Evolutionary conservation across 1,284 basidiomycete genomes (phyloP), one percentile per base, ranked within the genome.

Genomic region (Ganoderma lucidum): DNA sequence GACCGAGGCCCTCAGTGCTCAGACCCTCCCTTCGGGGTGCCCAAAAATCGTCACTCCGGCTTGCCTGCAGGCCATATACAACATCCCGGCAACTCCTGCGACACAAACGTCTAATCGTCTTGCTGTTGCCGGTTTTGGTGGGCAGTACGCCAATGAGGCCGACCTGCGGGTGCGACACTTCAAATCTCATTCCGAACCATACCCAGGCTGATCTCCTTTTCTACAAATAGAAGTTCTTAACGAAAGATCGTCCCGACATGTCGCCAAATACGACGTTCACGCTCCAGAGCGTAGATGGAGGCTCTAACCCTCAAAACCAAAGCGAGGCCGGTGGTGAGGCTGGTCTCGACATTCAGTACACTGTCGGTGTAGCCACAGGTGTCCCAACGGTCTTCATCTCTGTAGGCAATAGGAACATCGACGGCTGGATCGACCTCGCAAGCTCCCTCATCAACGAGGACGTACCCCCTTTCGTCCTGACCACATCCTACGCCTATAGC

Each of bases 311-410:
- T 8, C 82, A 51, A 23, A 6, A 64, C 41, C 61, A 69, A 0
- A 67, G 61, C 19, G 44, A 80, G 9, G 80, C 81, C 12, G 83
- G 82, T 30, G 73, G 79, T 17, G 87, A 89, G 70, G 88, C 88
- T 32, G 88, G 89, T 74, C 80, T 91, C 17, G 89, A 91, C 73
- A 86, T 90, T 51, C 88, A 92, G 80, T 90, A 90, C 71, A 86
- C 88, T 3, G 84, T 84, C 23, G 89, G 86, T 23, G 78, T 92
- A 14, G 76, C 77, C n/a, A 74, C 75, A 2, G 75, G 70, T 28
- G 76, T 78, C 15, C 76, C 75, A 5, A 73, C 71, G 2, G 63
- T 67, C 6, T 91, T 77, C 69, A 71, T 76, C 68, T 87, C 80
- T 87, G 87, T 82, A 83, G 87, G 84, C 81, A 75, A 6, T 51